phyloP scores from a whole-genome alignment of 2,329 filamentous ascomycete species.

The Sporothrix protearum region DNA sequence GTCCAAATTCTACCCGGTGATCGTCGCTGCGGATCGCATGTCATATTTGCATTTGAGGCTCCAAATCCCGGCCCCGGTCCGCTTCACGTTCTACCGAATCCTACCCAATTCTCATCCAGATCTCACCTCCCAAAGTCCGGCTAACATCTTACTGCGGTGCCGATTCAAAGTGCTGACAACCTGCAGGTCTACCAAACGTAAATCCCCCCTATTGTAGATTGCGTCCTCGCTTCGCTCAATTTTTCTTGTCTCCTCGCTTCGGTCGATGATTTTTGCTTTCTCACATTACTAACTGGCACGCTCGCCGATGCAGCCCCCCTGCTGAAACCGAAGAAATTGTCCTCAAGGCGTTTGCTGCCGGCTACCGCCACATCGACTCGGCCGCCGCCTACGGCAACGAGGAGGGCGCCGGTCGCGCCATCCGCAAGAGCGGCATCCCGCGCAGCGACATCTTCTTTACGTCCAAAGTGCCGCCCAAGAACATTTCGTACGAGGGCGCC shows the following conservation, averaged over 20 bases:
- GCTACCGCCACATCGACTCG: slow-evolving; percentile 55
- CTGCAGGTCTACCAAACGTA: neutral
- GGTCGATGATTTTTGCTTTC: neutral
- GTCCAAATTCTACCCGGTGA: neutral
- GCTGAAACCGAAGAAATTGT: slow-evolving; percentile 17
- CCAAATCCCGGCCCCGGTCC: neutral
- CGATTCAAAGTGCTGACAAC: neutral
- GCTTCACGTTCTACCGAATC: no score
- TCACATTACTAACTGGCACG: neutral
- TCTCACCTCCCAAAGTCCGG: neutral
- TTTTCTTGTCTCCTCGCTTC: neutral
- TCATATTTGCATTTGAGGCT: neutral
- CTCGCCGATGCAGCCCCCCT: neutral
- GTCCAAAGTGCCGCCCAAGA: slow-evolving; percentile 53
- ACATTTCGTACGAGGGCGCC: slow-evolving; percentile 37
- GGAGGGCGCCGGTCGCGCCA: slow-evolving; percentile 55
- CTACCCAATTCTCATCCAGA: neutral
- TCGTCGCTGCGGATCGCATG: neutral
- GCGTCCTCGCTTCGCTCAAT: neutral
- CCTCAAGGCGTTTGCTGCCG: slow-evolving; percentile 43
- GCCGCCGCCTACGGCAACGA: slow-evolving; percentile 65
- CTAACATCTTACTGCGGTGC: neutral
- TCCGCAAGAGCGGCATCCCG: slow-evolving; percentile 51
- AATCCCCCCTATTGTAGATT: neutral
- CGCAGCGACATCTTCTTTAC: slow-evolving; percentile 58